Conservation (phyloP, 129 eudicot species). For the Flaveria ramosissima region DNA sequence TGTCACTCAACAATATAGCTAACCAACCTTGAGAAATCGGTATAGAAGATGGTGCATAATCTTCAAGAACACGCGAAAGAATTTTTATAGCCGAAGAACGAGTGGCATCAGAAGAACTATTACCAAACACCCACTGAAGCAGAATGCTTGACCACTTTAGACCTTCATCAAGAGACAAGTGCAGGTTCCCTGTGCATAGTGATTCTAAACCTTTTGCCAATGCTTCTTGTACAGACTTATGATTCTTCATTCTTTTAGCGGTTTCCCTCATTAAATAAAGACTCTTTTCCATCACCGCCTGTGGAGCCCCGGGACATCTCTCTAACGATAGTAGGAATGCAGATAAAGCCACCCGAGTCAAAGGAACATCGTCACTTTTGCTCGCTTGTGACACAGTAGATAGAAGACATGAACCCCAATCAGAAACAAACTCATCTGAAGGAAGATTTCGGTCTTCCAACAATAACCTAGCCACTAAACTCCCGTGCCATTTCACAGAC, state of each 20-base stretch:
- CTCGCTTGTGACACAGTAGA: slow-evolving; percentile 82
- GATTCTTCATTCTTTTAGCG: slow-evolving; percentile 65
- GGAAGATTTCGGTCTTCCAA: slow-evolving; percentile 78
- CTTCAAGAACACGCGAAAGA: slow-evolving; percentile 81
- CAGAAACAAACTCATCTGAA: slow-evolving; percentile 70
- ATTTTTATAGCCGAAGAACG: slow-evolving; percentile 72
- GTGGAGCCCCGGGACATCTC: slow-evolving; percentile 65
- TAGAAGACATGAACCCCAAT: slow-evolving; percentile 88
- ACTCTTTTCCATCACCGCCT: slow-evolving; percentile 77
- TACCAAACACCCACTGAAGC: slow-evolving; percentile 79
- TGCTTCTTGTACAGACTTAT: slow-evolving; percentile 77
- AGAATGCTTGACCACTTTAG: slow-evolving; percentile 83
- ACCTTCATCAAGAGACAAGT: slow-evolving; percentile 83
- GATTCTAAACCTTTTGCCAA: slow-evolving; percentile 83
- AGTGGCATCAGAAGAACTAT: slow-evolving; percentile 55
- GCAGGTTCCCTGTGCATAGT: slow-evolving; percentile 57
- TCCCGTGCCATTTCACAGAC: slow-evolving; percentile 98
- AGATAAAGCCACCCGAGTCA: slow-evolving; percentile 86
- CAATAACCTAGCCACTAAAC: slow-evolving; percentile 83
- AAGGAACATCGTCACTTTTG: slow-evolving; percentile 69
- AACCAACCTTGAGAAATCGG: slow-evolving; percentile 98
- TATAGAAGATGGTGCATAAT: slow-evolving; percentile 74
- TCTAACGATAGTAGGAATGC: slow-evolving; percentile 80
- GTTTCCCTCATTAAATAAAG: slow-evolving; percentile 82
- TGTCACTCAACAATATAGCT: slow-evolving; percentile 68